phyloP scores from a whole-genome alignment of 148 eudicot species.

The Rhododendron simsii region DNA sequence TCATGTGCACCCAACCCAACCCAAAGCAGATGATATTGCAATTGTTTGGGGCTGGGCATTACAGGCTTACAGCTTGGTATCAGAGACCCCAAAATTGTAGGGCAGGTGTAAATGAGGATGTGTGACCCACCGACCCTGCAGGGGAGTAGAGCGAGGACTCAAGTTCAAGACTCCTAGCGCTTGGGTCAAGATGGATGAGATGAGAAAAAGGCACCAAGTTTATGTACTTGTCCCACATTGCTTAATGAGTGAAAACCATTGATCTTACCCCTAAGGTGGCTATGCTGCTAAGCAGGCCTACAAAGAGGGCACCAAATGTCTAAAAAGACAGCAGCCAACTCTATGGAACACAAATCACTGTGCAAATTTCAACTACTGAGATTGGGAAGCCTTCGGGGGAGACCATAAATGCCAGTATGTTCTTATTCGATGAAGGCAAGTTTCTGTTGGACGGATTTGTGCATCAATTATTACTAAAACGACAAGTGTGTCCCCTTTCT shows the following conservation, averaged over 20 bases:
- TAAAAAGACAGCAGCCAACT: neutral
- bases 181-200: neutral
- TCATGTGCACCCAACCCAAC: neutral
- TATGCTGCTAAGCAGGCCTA: neutral
- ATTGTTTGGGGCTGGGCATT: neutral
- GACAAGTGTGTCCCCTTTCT: neutral
- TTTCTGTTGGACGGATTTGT: neutral
- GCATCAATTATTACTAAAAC: too few species aligned
- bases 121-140: neutral
- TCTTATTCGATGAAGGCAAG: neutral
- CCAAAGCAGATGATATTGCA: neutral
- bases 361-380: neutral
- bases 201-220: neutral
- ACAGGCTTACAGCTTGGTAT: neutral
- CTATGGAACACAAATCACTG: neutral
- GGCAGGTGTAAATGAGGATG: neutral
- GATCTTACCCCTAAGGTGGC: neutral
- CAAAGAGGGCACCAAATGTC: too few species aligned
- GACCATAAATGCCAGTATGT: neutral
- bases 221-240: neutral
- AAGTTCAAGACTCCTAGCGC: neutral
- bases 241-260: neutral
- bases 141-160: neutral
- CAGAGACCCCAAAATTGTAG: neutral
- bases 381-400: neutral